phyloP scores from a whole-genome alignment of 2,329 filamentous ascomycete genomes.

The Fusarium armeniacum region DNA sequence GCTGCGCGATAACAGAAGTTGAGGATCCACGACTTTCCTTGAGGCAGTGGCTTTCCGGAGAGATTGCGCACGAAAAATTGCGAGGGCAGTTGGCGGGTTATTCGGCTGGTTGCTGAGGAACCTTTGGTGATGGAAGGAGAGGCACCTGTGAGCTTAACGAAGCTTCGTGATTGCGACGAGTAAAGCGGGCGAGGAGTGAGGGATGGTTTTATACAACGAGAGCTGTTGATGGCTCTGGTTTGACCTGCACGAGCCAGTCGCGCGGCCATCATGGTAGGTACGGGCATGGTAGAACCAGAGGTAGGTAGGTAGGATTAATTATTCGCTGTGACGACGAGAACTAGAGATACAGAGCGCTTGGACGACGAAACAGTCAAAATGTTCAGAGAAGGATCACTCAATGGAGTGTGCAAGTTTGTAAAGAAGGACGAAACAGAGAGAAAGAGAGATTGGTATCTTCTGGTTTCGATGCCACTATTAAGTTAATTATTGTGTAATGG shows the following conservation, averaged over 20 bases:
- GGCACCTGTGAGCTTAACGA: constrained; percentile 42
- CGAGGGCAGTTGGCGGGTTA: constrained; percentile 34
- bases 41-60: constrained; percentile 67
- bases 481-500: constrained; percentile 30
- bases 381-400: constrained; percentile 21
- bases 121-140: constrained; percentile 31
- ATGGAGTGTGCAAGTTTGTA: constrained; percentile 15
- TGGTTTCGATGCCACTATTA: constrained; percentile 7
- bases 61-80: constrained; percentile 57
- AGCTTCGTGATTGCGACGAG: constrained; percentile 37
- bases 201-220: constrained; percentile 33
- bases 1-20: constrained; percentile 78
- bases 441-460: constrained; percentile 3
- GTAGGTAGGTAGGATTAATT: constrained; percentile 1
- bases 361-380: constrained; percentile 21
- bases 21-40: constrained; percentile 62
- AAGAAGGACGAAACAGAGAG: constrained; percentile 9
- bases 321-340: constrained; percentile 11
- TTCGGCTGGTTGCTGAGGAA: constrained; percentile 15
- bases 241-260: constrained; percentile 46
- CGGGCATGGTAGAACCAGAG: constrained; percentile 35
- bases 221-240: constrained; percentile 23
- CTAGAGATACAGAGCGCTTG: constrained; percentile 12
- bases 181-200: constrained; percentile 28
- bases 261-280: constrained; percentile 44